These are phyloP conservation scores for Thermochaetoides dissita DNA, from an alignment of 2,329 filamentous ascomycete genomes.

Conservation along the genomic window DNA sequence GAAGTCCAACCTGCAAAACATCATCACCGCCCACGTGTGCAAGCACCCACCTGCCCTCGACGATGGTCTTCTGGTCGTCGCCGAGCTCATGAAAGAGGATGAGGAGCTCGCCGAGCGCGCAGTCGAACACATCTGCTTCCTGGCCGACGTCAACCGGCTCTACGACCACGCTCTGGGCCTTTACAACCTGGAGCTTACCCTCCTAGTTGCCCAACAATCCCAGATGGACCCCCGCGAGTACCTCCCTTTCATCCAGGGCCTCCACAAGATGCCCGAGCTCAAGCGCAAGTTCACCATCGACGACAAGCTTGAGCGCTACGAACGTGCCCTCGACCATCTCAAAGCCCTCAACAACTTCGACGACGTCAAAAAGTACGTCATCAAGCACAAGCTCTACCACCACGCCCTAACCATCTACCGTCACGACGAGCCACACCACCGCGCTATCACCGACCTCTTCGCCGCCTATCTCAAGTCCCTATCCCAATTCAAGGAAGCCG, in stretches of 20 bases:
- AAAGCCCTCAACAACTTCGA: constrained; percentile 60
- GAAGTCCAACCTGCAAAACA: constrained; percentile 64
- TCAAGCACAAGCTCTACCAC: constrained; percentile 67
- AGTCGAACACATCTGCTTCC: constrained; percentile 93
- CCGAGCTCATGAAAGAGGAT: constrained; percentile 55
- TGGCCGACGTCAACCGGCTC: constrained; percentile 81
- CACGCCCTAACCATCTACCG: constrained; percentile 69
- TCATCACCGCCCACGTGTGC: constrained; percentile 88
- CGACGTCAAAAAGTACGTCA: constrained; percentile 63
- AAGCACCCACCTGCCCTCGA: constrained; percentile 84
- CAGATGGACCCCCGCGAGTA: constrained; percentile 94
- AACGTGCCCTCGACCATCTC: constrained; percentile 67
- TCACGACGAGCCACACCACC: constrained; percentile 57
- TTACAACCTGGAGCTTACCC: constrained; percentile 78
- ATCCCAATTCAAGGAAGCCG: constrained; percentile 74
- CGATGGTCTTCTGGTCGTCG: constrained; percentile 67
- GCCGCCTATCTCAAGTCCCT: constrained; percentile 61
- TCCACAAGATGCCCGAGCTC: constrained; percentile 59
- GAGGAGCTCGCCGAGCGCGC: constrained; percentile 68
- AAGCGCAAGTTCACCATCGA: constrained; percentile 76
- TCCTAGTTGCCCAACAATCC: constrained; percentile 87
- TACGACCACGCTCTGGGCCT: constrained; percentile 83
- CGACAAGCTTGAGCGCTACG: constrained; percentile 62
- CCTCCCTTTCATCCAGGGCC: constrained; percentile 77
- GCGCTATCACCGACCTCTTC: constrained; percentile 60